Evolutionary conservation across 2,329 filamentous ascomycete genomes (phyloP).

Genomic region (Trichoderma sp.): DNA sequence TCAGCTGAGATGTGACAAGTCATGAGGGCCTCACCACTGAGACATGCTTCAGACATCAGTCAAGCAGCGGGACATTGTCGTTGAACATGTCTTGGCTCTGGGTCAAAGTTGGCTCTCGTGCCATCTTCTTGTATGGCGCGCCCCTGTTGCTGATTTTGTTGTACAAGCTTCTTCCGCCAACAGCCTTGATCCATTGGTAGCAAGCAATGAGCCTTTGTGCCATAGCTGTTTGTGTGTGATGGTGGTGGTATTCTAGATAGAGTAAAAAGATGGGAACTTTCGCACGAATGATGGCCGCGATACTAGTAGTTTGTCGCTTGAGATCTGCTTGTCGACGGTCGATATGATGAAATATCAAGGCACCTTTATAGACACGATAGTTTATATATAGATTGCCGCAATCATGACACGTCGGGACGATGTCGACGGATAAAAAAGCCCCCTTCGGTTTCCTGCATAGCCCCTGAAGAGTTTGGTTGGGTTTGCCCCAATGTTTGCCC

Average conservation of each 20-base stretch:
- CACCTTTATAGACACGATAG: neutral
- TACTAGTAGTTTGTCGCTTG: neutral
- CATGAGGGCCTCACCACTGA: neutral
- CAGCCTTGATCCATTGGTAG: slow-evolving; percentile 19
- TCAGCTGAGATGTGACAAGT: neutral
- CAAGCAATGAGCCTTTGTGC: slow-evolving; percentile 12
- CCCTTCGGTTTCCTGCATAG: neutral
- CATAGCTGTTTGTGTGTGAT: slow-evolving; percentile 2
- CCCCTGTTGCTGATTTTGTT: slow-evolving; percentile 5
- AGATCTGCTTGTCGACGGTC: neutral
- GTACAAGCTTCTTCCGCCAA: slow-evolving; percentile 9
- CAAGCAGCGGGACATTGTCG: slow-evolving; percentile 17
- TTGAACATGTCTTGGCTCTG: neutral
- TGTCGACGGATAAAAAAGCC: neutral
- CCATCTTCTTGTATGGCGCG: slow-evolving; percentile 10
- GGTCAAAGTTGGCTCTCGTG: neutral
- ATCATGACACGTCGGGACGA: neutral
- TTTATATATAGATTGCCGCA: neutral
- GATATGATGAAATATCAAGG: neutral
- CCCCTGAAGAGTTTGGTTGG: slow-evolving; percentile 1
- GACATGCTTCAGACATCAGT: neutral
- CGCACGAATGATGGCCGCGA: neutral
- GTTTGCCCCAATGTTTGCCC: slow-evolving; percentile 14
- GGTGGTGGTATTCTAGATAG: neutral
- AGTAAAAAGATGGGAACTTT: neutral